These are phyloP conservation scores for Cicer cuneatum DNA, from an alignment of 306 rosid genomes.

Conservation along the genomic window DNA sequence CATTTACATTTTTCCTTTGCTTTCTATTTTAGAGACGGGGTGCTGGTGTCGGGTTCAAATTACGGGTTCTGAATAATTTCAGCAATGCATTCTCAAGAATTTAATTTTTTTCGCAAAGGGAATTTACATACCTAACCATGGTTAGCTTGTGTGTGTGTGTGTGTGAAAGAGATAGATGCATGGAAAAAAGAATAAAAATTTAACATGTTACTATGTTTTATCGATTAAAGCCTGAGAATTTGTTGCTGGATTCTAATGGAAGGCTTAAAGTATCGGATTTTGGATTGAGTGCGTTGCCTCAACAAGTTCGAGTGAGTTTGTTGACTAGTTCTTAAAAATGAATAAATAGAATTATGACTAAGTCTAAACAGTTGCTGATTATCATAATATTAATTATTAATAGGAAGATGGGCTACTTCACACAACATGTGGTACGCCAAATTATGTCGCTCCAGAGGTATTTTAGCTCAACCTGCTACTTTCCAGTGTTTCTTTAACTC, in stretches of 20 bases:
- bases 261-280: conserved; percentile 92
- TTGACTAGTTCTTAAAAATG: conserved; percentile 31
- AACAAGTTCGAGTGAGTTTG: conserved; percentile 86
- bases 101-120: background rate
- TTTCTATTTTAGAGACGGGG: background rate
- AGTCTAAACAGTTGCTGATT: conserved; percentile 31
- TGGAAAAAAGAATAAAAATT: conserved; percentile 3
- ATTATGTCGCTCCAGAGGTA: conserved; percentile 99
- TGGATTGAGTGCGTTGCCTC: conserved; percentile 95
- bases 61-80: conserved; percentile 28
- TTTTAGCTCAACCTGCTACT: conserved; percentile 36
- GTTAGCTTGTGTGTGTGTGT: background rate
- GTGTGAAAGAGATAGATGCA: background rate
- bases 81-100: conserved; percentile 12
- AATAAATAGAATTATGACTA: background rate
- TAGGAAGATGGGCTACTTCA: conserved; percentile 96
- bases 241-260: conserved; percentile 78
- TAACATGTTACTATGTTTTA: conserved; percentile 44
- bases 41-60: background rate
- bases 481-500: conserved; percentile 2
- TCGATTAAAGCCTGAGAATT: conserved; percentile 80
- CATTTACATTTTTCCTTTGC: conserved; percentile 14
- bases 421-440: conserved; percentile 97
- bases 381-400: conserved; percentile 27
- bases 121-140: conserved; percentile 18